Evolutionary conservation across 2,329 filamentous ascomycete genomes (phyloP).

Genomic region (Didymella glomerata): DNA sequence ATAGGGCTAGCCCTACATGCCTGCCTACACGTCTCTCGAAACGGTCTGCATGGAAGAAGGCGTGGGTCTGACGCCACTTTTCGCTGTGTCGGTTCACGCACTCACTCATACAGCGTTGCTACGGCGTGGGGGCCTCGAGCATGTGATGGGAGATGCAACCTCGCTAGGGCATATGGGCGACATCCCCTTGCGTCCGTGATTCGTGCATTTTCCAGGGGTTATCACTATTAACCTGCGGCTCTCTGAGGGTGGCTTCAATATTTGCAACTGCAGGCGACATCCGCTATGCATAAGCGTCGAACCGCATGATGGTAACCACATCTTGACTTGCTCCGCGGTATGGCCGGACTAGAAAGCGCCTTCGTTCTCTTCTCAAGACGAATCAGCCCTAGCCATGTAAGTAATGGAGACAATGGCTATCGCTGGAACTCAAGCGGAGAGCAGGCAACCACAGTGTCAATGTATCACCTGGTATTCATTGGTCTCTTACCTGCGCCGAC

Average conservation of each 20-base stretch:
- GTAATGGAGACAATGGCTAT: conserved; percentile 7
- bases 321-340: not conserved
- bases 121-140: not conserved
- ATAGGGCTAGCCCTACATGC: conserved; percentile 13
- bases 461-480: conserved; percentile 1
- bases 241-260: not conserved
- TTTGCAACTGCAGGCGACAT: not conserved
- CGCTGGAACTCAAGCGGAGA: conserved; percentile 31
- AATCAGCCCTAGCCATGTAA: conserved; percentile 3
- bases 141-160: not conserved
- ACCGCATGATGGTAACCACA: not conserved
- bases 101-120: not conserved
- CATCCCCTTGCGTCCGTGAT: not conserved
- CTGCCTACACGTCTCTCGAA: not conserved
- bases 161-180: not conserved
- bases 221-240: not conserved
- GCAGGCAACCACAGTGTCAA: conserved; percentile 40
- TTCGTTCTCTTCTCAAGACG: not conserved
- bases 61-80: not conserved
- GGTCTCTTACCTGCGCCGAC: conserved; percentile 11
- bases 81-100: not conserved
- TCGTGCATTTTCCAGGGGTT: not conserved
- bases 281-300: not conserved
- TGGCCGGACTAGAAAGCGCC: not conserved
- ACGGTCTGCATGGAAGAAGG: not conserved